Base-by-base conservation (phyloP, 345 rosid genomes). In the Conringia planisiliqua region DNA sequence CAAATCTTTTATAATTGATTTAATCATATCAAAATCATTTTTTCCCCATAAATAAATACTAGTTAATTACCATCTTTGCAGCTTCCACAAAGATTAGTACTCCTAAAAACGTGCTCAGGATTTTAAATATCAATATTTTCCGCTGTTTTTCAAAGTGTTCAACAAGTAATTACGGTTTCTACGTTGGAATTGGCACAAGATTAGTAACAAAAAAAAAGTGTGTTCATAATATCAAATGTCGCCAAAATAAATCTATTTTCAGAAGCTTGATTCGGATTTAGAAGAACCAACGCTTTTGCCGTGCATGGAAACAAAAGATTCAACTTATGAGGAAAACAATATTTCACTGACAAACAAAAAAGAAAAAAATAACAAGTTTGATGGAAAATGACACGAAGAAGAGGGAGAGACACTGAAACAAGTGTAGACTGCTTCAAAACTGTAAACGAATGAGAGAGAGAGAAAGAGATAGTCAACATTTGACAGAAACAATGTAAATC, bases 401-500 rank as follows among this genome's bases (percentile, higher is more conserved):
- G 48, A 51, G 30, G 6, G 50, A 14, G 47, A 20, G 62, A 72
- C 36, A 40, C 26, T 9, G 70, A 72, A 40, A 63, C 69, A 62
- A 50, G 39, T 17, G 69, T 38, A 39, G 46, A 62, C 44, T 62
- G 62, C 62, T 51, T 52, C 54, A 48, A 62, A 72, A 60, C 67
- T 24, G 67, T 35, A 47, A 71, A 16, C 50, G 68, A 71, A 29
- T 3, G 24, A 29, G 60, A 72, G 43, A 48, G 22, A 24, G 32
- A 72, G 43, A 50, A 29, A 51, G 9, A 40, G 77, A 30, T 56
- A 18, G 50, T 78, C 75, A 72, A 48, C 78, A 73, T 58, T 84
- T 71, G 48, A 85, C 81, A 77, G 81, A 20, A 69, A 88, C 88
- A 80, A 78, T 35, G 27, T 69, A 86, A 62, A 90, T 79, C 78